Base-by-base conservation (phyloP, 2,329 filamentous ascomycete genomes). In the Talaromyces sp. region DNA sequence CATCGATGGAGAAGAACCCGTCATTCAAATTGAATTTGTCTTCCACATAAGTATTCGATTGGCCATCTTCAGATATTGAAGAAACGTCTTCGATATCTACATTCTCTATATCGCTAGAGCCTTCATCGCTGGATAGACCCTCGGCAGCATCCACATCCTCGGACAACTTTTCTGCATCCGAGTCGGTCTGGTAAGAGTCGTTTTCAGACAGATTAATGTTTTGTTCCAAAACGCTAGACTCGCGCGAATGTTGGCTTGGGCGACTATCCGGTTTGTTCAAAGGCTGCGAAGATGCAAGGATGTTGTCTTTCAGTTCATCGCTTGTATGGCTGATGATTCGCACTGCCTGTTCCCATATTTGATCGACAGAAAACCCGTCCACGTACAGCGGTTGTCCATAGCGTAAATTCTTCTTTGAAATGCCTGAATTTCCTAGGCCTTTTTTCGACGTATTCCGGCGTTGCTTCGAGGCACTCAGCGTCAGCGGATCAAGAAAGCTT, bases 1-100 rank as follows among this genome's bases (percentile, higher is more conserved):
- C 87, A 69, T 98, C 93, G 68, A 99, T 93, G 17, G 91, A 96
- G 78, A 99, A 99, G 79, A 99, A 99, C 5, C 92, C 93, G 71
- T 99, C 95, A 70, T 99, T 98, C 32, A 99, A 84, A 7, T 92
- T 91, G 70, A 95, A 83, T 4, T 87, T 86, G 69, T 98, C 92
- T 67, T 87, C 81, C 9, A 86, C 78, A 62, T 88, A 88, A 43
- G 84, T 83, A 55, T 83, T 82, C 1, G 77, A 74, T n/a, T 35
- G 29, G 10, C 29, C 55, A 38, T 55, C 35, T 61, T 56, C 57
- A 3, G 53, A 43, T 19, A 19, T 32, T 52, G 43, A 51, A 17
- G 52, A 53, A 43, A 43, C 31, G 13, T 55, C 51, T 57, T 58
- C 61, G 38, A 49, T 17, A 27, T 52, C 50, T 19, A 24, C 29